Percentiles rank a stretch among this genome's conserved stretches.
Conservation (phyloP, 2,329 filamentous ascomycete genomes). For the Hyphodiscus sp. region DNA sequence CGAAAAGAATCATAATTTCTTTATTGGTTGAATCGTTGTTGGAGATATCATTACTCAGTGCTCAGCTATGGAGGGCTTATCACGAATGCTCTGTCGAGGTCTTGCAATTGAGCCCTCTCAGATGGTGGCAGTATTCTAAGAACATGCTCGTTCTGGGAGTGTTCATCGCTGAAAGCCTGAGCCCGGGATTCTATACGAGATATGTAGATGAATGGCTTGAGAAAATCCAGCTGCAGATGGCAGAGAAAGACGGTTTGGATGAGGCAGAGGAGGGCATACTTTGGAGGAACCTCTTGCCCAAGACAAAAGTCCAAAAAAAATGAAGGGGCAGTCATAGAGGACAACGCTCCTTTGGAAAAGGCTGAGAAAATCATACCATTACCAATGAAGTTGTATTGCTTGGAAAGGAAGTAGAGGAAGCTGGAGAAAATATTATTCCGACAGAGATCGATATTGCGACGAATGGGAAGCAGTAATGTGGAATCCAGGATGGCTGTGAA, state of each 20-base stretch:
- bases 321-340: no score
- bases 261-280: not conserved
- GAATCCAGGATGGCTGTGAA: no score
- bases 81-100: not conserved
- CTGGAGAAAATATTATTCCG: no score
- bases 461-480: no score
- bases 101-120: not conserved
- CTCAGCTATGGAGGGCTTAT: not conserved
- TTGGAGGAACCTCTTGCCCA: no score
- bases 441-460: no score
- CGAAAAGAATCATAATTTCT: not conserved
- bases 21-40: not conserved
- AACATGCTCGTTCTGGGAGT: not conserved
- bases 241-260: not conserved
- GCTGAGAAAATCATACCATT: no score
- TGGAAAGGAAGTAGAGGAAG: no score
- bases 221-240: not conserved
- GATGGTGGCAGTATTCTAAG: not conserved
- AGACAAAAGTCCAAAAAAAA: no score
- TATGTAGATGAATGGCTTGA: not conserved
- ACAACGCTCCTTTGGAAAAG: no score
- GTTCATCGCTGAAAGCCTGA: not conserved
- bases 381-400: no score
- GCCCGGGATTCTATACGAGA: not conserved
- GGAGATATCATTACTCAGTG: not conserved